These are phyloP conservation scores for Sporothrix sp. DNA, from an alignment of 2,329 filamentous ascomycete genomes.

Conservation along the genomic window DNA sequence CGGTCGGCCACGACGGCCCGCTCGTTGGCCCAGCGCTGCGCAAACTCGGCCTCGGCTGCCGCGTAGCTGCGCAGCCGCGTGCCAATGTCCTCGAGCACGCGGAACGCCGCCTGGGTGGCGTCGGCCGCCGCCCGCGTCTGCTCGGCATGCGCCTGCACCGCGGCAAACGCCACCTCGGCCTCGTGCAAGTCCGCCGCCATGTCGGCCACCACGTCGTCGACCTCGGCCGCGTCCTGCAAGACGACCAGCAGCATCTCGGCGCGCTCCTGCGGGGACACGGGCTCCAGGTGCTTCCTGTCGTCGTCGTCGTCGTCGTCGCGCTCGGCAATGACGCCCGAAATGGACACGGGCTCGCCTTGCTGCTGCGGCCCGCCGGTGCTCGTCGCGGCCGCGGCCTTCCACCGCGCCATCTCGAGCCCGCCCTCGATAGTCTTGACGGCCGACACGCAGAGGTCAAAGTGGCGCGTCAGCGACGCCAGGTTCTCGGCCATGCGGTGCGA, in stretches of 20 bases:
- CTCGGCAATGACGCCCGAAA: constrained; percentile 56
- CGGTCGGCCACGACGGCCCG: constrained; percentile 57
- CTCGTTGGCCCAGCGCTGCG: constrained; percentile 62
- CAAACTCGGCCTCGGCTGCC: constrained; percentile 54
- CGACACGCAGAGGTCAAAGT: constrained; percentile 89
- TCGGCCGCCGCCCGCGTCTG: constrained; percentile 45
- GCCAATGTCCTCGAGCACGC: constrained; percentile 57
- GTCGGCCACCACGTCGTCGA: constrained; percentile 56
- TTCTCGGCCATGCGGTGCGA: constrained; percentile 75
- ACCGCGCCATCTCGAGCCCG: constrained; percentile 57
- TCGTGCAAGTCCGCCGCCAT: constrained; percentile 65
- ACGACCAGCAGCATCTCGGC: constrained; percentile 77
- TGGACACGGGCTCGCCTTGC: constrained; percentile 39
- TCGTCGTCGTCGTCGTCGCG: constrained; percentile 30
- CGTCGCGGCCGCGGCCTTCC: constrained; percentile 48
- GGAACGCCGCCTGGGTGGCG: constrained; percentile 53
- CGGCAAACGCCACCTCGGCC: constrained; percentile 63
- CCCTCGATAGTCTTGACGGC: constrained; percentile 86
- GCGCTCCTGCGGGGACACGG: constrained; percentile 66
- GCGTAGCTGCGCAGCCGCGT: constrained; percentile 55
- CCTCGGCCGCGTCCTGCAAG: constrained; percentile 56
- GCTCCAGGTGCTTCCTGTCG: constrained; percentile 51
- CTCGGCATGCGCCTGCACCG: constrained; percentile 54
- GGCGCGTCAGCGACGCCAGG: constrained; percentile 68
- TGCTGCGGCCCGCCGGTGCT: constrained; percentile 42